These are phyloP conservation scores for Diplodia scrobiculata DNA, from an alignment of 2,329 filamentous ascomycete species.

Conservation along the genomic window DNA sequence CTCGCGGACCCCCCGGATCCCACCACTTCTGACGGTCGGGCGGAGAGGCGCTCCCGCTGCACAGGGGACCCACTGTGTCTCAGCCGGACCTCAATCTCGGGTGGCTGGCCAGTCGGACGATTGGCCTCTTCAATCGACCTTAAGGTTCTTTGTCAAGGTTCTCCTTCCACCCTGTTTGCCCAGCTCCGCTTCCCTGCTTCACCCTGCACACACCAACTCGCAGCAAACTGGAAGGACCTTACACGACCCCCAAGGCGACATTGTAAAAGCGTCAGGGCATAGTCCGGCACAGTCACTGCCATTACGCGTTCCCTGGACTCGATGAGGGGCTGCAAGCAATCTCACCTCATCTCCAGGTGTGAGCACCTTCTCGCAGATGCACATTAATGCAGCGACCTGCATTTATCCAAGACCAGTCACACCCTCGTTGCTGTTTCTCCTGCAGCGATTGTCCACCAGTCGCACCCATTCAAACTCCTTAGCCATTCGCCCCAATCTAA, in stretches of 20 bases:
- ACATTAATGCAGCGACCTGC: background rate
- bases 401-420: background rate
- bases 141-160: constrained; percentile 22
- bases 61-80: constrained; percentile 11
- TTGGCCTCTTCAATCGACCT: constrained; percentile 16
- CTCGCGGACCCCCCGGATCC: constrained; percentile 4
- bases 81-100: constrained; percentile 18
- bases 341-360: constrained; percentile 3
- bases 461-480: background rate
- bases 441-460: background rate
- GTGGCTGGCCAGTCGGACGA: constrained; percentile 18
- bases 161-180: background rate
- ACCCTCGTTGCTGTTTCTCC: background rate
- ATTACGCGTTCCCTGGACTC: background rate
- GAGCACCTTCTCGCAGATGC: background rate
- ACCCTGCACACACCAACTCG: background rate
- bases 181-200: background rate
- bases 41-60: constrained; percentile 15
- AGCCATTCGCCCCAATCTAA: background rate
- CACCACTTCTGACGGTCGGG: background rate
- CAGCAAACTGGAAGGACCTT: background rate
- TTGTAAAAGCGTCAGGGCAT: background rate
- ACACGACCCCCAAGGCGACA: background rate
- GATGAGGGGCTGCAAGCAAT: background rate
- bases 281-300: background rate